phyloP scores from a whole-genome alignment of 2,329 filamentous ascomycete genomes.

The Amauroascus verrucosus region DNA sequence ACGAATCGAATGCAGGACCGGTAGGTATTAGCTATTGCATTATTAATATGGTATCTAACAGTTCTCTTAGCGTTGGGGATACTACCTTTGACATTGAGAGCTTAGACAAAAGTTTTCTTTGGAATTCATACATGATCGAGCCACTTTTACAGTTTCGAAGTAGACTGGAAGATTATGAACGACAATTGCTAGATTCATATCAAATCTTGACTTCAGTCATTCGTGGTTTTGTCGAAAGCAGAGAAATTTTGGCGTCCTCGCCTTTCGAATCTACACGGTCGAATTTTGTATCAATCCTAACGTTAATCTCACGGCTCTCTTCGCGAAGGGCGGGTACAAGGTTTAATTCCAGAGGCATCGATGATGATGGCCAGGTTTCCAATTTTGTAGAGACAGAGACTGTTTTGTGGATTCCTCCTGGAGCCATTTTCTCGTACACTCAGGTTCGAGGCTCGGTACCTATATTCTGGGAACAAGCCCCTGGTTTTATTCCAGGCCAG shows the following conservation, averaged over 20 bases:
- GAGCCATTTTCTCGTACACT: conserved; percentile 79
- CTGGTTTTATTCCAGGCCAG: conserved; percentile 77
- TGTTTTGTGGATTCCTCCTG: conserved; percentile 70
- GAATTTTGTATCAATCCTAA: conserved; percentile 72
- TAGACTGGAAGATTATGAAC: conserved; percentile 63
- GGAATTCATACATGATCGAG: conserved; percentile 98
- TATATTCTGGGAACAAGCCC: conserved; percentile 91
- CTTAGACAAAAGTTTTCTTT: conserved; percentile 83
- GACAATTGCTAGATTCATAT: conserved; percentile 69
- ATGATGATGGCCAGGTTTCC: conserved; percentile 93
- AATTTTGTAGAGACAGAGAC: conserved; percentile 99
- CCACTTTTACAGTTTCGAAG: conserved; percentile 84
- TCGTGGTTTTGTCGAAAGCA: conserved; percentile 68
- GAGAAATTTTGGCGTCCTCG: conserved; percentile 68
- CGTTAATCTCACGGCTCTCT: conserved; percentile 82
- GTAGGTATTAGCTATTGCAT: conserved; percentile 32
- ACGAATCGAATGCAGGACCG: conserved; percentile 88
- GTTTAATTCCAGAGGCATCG: conserved; percentile 94
- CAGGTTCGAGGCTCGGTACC: conserved; percentile 90
- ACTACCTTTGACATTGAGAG: conserved; percentile 82
- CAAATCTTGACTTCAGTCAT: conserved; percentile 88
- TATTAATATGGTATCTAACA: conserved; percentile 17
- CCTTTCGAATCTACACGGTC: conserved; percentile 55
- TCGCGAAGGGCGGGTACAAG: conserved; percentile 84
- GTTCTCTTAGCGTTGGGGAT: conserved; percentile 53